These are phyloP conservation scores for Aphanomyces invadans DNA, from an alignment of 352 stramenopile species.

Conservation along the genomic window DNA sequence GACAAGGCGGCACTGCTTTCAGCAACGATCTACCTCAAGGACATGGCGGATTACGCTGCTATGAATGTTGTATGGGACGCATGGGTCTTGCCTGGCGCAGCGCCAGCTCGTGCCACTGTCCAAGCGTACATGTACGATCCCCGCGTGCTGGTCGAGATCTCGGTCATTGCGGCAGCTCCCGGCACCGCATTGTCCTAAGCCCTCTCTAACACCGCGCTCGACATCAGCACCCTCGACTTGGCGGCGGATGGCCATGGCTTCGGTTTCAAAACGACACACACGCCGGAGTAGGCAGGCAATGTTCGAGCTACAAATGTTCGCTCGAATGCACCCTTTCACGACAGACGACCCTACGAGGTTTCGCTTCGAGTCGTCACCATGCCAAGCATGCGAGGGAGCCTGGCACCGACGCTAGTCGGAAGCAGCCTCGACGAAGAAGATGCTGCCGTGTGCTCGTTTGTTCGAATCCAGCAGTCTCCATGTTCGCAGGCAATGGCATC, in stretches of 20 bases:
- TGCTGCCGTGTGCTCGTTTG: no score
- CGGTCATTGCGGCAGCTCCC: slow-evolving; percentile 6
- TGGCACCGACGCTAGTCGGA: background rate
- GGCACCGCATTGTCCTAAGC: background rate
- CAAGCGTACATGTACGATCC: slow-evolving; percentile 19
- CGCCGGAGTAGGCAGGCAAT: no score
- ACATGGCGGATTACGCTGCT: slow-evolving; percentile 22
- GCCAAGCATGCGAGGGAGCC: background rate
- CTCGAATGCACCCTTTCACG: no score
- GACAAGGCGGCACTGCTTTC: slow-evolving; percentile 15
- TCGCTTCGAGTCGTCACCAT: no score
- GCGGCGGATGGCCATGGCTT: no score
- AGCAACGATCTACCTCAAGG: slow-evolving; percentile 23
- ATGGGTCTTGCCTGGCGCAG: slow-evolving; percentile 18
- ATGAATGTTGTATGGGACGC: slow-evolving; percentile 25
- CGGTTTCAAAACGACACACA: no score
- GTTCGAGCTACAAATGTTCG: no score
- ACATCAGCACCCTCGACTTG: no score
- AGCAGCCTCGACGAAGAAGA: background rate
- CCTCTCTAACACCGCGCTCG: no score
- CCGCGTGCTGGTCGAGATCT: slow-evolving; percentile 20
- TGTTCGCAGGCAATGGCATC: background rate
- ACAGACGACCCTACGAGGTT: no score
- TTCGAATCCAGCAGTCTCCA: no score
- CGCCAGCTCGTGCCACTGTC: slow-evolving; percentile 16